These are phyloP conservation scores for Penicillium sclerotigenum DNA, from an alignment of 2,329 filamentous ascomycete genomes.

Conservation along the genomic window DNA sequence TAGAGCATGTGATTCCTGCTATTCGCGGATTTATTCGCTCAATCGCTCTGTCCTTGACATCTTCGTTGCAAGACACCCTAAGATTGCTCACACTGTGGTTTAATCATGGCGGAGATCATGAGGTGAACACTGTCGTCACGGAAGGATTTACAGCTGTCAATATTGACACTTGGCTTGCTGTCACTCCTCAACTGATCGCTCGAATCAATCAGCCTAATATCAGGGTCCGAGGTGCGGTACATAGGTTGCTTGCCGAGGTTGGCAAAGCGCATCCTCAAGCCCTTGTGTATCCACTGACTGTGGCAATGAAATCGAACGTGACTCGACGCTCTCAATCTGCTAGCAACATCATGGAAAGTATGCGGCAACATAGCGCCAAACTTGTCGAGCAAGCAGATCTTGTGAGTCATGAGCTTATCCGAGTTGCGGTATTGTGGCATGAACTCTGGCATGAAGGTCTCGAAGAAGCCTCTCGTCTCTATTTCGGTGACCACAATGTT, in stretches of 20 bases:
- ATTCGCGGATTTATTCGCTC: slow-evolving; percentile 97
- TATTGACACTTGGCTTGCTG: slow-evolving; percentile 97
- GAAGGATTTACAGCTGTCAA: slow-evolving; percentile 90
- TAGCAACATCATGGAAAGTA: slow-evolving; percentile 92
- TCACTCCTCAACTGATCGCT: slow-evolving; percentile 95
- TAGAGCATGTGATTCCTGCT: slow-evolving; percentile 89
- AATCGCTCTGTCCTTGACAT: slow-evolving; percentile 84
- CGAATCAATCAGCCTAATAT: slow-evolving; percentile 94
- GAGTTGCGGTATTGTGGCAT: slow-evolving; percentile 96
- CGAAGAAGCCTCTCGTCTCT: slow-evolving; percentile 91
- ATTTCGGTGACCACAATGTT: slow-evolving; percentile 97
- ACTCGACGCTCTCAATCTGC: slow-evolving; percentile 82
- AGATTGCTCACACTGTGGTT: slow-evolving; percentile 95
- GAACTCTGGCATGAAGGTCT: slow-evolving; percentile 98
- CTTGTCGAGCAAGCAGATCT: slow-evolving; percentile 93
- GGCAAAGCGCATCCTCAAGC: slow-evolving; percentile 94
- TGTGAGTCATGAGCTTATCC: slow-evolving; percentile 93
- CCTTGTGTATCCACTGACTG: slow-evolving; percentile 92
- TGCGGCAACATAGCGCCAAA: slow-evolving; percentile 89
- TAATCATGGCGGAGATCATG: slow-evolving; percentile 79
- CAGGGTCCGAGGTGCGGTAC: slow-evolving; percentile 83
- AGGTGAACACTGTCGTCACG: slow-evolving; percentile 83
- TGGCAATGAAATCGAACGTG: slow-evolving; percentile 95
- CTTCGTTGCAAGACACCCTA: slow-evolving; percentile 92
- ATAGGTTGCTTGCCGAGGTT: slow-evolving; percentile 87